A percentile compares a stretch with the other conserved stretches of the same genome.
Evolutionary conservation across 2,329 filamentous ascomycete species (phyloP).

Genomic region (Fusarium sp.): DNA sequence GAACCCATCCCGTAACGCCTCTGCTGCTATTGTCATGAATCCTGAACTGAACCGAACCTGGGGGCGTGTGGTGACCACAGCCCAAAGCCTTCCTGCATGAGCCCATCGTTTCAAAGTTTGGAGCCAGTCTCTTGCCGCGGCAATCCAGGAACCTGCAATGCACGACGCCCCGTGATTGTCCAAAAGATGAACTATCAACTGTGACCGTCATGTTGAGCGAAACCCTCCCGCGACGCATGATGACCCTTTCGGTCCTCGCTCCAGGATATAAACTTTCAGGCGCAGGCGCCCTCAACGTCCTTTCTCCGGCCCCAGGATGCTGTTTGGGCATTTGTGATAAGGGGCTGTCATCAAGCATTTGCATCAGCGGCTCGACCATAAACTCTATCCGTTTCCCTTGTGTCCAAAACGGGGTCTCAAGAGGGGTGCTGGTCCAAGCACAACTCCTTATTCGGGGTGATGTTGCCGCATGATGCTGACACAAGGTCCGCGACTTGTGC

Average conservation of each 20-base stretch:
- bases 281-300: slow-evolving; percentile 31
- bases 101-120: slow-evolving; percentile 3
- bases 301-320: slow-evolving; percentile 13
- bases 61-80: background rate
- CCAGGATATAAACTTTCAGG: slow-evolving; percentile 27
- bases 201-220: slow-evolving; percentile 3
- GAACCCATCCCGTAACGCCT: background rate
- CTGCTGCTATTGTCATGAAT: background rate
- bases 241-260: background rate
- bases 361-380: slow-evolving; percentile 30
- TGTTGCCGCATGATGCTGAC: slow-evolving; percentile 8
- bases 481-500: background rate
- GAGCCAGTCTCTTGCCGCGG: slow-evolving; percentile 4
- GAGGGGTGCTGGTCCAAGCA: slow-evolving; percentile 12
- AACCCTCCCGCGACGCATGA: background rate
- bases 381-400: slow-evolving; percentile 22
- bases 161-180: background rate
- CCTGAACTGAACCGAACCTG: background rate
- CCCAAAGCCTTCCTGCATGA: background rate
- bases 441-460: slow-evolving; percentile 12
- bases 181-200: background rate
- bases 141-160: slow-evolving; percentile 20
- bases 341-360: slow-evolving; percentile 8
- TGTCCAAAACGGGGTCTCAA: slow-evolving; percentile 9
- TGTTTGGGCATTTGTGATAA: slow-evolving; percentile 10